Percentiles rank a stretch among this genome's conserved stretches.
Conservation (phyloP, 306 rosid species). For the Leucaena leucocephala region DNA sequence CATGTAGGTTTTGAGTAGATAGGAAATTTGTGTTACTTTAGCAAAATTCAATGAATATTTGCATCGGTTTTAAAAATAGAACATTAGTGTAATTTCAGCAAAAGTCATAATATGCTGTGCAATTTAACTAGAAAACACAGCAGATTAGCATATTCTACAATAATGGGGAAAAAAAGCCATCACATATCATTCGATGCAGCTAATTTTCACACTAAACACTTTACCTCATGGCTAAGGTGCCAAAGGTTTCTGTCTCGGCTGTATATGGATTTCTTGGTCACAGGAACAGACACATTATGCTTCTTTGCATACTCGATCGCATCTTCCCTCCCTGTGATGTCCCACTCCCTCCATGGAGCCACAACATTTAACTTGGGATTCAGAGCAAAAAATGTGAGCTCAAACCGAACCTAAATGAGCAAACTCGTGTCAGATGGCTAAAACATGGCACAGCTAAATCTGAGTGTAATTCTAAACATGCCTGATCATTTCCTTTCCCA, state of each 20-base stretch:
- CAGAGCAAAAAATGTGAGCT: slow-evolving; percentile 90
- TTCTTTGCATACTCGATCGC: slow-evolving; percentile 85
- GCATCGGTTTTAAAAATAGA: too few relatives aligned
- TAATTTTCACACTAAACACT: slow-evolving; percentile 11
- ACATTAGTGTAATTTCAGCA: not conserved
- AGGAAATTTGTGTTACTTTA: not conserved
- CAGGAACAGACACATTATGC: slow-evolving; percentile 91
- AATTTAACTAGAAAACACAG: not conserved
- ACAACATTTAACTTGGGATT: slow-evolving; percentile 91
- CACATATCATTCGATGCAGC: not conserved
- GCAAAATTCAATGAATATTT: not conserved
- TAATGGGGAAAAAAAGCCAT: not conserved
- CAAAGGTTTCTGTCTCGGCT: slow-evolving; percentile 98
- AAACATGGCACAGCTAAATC: not conserved
- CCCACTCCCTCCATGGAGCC: slow-evolving; percentile 99
- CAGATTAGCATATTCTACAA: not conserved
- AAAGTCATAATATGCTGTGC: not conserved
- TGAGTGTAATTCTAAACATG: slow-evolving; percentile 31
- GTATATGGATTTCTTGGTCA: slow-evolving; percentile 92
- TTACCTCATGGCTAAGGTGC: slow-evolving; percentile 99
- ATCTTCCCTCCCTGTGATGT: slow-evolving; percentile 95
- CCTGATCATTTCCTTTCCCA: slow-evolving; percentile 99
- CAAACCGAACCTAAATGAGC: slow-evolving; percentile 77
- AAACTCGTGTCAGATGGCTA: slow-evolving; percentile 35
- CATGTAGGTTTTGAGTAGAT: not conserved